Base-by-base conservation (phyloP, 164 flowering plant genomes). In the Pachysandra terminalis region DNA sequence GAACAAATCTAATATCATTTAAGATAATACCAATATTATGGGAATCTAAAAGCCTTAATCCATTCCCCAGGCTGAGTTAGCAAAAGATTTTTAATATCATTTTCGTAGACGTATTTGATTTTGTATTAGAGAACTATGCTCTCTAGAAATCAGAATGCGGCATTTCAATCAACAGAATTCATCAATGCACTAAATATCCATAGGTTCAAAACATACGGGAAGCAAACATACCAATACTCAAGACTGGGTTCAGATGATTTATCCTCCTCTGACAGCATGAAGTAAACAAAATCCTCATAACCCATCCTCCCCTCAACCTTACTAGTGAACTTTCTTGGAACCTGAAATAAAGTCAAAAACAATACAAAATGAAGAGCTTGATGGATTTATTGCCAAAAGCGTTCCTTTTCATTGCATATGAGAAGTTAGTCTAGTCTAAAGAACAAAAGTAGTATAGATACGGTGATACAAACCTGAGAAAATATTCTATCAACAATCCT, bases 211-310 rank as follows among this genome's bases (percentile, higher is more conserved):
- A 58, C 19, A 32, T 7, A 55, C 68, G 24, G 65, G 41, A 19
- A 1, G 52, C 23, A 68, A n/a, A 52, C 19, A 62, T 85, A 87
- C 91, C 99, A 92, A 65, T 88, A 95, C 74, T 92, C 98, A 72
- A 95, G 96, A 80, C 96, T 85, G 49, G 94, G 98, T 72, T 88
- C 96, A 56, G 98, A 87, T 62, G 98, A 85, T 79, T 95, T 95
- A 77, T 95, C 98, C 83, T 95, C 97, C 82, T 91, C 96, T 25
- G 99, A 81, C 27, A 95, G 82, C 77, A 95, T 92, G 77, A 95
- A 95, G 77, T 92, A 89, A 25, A 95, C 97, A 83, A 95, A 95
- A 86, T 95, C 99, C 80, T 95, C 98, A 79, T 92, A 95, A 19
- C 96, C 89, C 99, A 95, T 90, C 79, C 89, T 90, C 61, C 98